These are phyloP conservation scores for Neoascochyta sp. DNA, from an alignment of 2,329 filamentous ascomycete genomes.

Conservation along the genomic window DNA sequence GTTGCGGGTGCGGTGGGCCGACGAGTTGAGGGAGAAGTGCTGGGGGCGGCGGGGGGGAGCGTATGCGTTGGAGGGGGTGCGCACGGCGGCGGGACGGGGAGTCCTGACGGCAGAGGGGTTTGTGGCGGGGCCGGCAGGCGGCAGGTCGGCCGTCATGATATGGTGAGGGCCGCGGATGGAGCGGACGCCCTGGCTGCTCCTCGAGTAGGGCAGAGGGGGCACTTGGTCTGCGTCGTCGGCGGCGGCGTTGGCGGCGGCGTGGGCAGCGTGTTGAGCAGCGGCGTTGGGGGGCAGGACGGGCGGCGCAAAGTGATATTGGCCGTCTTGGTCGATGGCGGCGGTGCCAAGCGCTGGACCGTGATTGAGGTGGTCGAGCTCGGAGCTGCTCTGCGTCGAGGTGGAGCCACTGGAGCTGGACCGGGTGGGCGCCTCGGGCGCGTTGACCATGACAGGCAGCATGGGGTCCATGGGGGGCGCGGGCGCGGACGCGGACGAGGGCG, in stretches of 20 bases:
- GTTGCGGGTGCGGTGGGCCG: slow-evolving; percentile 50
- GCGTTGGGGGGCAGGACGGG: slow-evolving; percentile 32
- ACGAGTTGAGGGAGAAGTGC: slow-evolving; percentile 45
- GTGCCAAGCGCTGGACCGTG: slow-evolving; percentile 46
- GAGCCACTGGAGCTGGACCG: slow-evolving; percentile 4
- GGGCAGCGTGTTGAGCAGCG: too few relatives aligned
- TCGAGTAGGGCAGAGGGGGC: slow-evolving; percentile 11
- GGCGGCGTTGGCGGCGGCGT: too few relatives aligned
- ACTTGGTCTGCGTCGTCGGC: too few relatives aligned
- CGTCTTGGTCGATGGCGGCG: slow-evolving; percentile 40
- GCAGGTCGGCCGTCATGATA: slow-evolving; percentile 23
- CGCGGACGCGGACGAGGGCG: too few relatives aligned
- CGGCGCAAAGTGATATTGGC: slow-evolving; percentile 40
- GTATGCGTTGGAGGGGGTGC: slow-evolving; percentile 51
- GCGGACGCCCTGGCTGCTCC: slow-evolving; percentile 21
- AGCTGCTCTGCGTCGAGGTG: slow-evolving; percentile 5
- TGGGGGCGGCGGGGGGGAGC: slow-evolving; percentile 47
- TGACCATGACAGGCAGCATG: slow-evolving; percentile 24
- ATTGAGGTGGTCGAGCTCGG: slow-evolving; percentile 43
- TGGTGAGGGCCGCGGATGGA: slow-evolving; percentile 19
- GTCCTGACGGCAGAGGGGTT: slow-evolving; percentile 15
- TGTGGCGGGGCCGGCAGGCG: slow-evolving; percentile 24
- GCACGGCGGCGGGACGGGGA: slow-evolving; percentile 41
- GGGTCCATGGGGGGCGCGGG: too few relatives aligned
- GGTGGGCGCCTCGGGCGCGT: slow-evolving; percentile 20